phyloP scores from a whole-genome alignment of 495 filamentous ascomycete species.

The Elasticomyces elasticus region DNA sequence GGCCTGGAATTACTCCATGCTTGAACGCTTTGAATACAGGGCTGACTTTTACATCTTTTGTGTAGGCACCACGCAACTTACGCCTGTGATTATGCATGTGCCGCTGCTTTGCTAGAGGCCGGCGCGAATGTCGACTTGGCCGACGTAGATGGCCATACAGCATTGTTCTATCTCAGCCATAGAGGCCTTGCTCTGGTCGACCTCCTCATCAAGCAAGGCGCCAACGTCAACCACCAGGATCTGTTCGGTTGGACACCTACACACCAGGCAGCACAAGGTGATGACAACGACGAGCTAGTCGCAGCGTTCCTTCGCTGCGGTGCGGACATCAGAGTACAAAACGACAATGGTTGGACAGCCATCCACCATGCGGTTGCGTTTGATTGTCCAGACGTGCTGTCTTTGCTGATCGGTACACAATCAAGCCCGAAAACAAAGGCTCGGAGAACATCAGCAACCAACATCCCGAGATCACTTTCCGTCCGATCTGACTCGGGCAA shows the following conservation, averaged over 20 bases:
- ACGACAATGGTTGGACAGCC: neutral
- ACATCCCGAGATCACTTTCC: neutral
- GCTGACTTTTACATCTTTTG: too few species aligned
- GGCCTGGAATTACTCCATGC: too few species aligned
- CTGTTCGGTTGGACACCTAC: neutral
- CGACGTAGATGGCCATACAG: neutral
- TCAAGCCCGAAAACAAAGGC: neutral
- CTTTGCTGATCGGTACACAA: neutral
- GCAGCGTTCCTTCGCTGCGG: neutral
- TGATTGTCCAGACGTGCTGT: neutral
- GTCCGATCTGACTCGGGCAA: neutral
- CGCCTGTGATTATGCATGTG: neutral
- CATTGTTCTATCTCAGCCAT: neutral
- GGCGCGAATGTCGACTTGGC: neutral
- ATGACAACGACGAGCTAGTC: neutral
- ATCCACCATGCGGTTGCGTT: neutral
- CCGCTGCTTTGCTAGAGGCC: neutral
- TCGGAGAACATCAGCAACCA: neutral
- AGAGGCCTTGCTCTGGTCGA: neutral
- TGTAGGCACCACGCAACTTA: neutral
- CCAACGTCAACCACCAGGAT: neutral
- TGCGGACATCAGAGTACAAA: neutral
- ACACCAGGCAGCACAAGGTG: neutral
- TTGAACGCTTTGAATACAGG: too few species aligned
- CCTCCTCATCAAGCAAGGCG: neutral